Evolutionary conservation across 768 basidiomycete genomes (phyloP).

Genomic region (Lyophyllum semitale): DNA sequence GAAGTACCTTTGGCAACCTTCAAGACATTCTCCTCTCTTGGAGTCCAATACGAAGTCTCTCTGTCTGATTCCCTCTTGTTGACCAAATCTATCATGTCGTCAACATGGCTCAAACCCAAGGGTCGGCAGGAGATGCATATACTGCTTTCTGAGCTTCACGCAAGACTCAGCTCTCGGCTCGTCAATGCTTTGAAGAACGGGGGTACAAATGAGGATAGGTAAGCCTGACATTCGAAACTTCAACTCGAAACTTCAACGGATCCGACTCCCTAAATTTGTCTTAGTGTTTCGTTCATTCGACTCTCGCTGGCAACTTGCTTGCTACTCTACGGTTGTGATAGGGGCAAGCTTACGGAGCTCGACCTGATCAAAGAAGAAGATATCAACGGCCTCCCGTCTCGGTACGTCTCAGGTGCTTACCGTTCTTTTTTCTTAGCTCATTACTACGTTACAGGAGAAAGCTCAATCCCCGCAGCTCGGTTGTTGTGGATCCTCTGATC

Average conservation of each 20-base stretch:
- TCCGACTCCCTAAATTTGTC: neutral
- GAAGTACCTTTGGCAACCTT: constrained; percentile 58
- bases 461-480: constrained; percentile 39
- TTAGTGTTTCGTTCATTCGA: constrained; percentile 52
- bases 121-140: constrained; percentile 61
- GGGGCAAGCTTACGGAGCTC: constrained; percentile 42
- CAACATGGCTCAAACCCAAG: constrained; percentile 62
- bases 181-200: constrained; percentile 33
- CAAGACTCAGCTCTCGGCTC: constrained; percentile 42
- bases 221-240: constrained; percentile 7
- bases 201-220: constrained; percentile 37
- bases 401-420: constrained; percentile 39
- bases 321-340: constrained; percentile 67
- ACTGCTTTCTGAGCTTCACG: constrained; percentile 50
- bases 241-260: neutral
- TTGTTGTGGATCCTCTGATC: constrained; percentile 58
- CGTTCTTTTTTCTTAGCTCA: neutral
- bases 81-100: constrained; percentile 52
- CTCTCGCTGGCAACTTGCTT: constrained; percentile 63
- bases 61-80: constrained; percentile 51
- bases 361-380: constrained; percentile 52
- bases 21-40: constrained; percentile 44
- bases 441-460: constrained; percentile 46
- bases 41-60: constrained; percentile 36
- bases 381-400: constrained; percentile 51